phyloP scores from a whole-genome alignment of 768 basidiomycete species.

The Lentinus brumalis region DNA sequence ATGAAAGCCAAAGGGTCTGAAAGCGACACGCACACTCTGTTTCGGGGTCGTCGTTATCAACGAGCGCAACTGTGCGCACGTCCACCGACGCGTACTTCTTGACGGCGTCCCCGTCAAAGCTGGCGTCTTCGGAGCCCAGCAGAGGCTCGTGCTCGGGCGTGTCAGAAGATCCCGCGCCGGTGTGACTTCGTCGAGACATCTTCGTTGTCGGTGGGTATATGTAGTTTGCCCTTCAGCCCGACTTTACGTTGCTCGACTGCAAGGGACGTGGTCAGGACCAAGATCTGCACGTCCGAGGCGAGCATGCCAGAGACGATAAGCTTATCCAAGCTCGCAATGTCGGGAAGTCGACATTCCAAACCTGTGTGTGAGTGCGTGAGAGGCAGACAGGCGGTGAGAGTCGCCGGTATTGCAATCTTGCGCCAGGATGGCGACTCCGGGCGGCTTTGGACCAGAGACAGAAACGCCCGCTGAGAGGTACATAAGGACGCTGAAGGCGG shows the following conservation, averaged over 20 bases:
- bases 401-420: constrained; percentile 8
- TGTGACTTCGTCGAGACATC: background rate
- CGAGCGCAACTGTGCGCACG: background rate
- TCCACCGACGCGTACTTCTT: constrained; percentile 19
- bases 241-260: no score
- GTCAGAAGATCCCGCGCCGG: background rate
- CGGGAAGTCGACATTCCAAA: no score
- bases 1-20: background rate
- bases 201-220: no score
- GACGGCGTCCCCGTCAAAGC: background rate
- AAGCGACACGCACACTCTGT: background rate
- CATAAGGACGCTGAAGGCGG: no score
- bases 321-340: no score
- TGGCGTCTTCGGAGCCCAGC: background rate
- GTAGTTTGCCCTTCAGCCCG: no score
- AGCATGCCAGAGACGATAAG: no score
- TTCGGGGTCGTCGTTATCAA: constrained; percentile 7
- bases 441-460: background rate
- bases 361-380: no score
- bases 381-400: background rate
- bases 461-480: no score
- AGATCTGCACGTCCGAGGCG: no score
- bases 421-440: constrained; percentile 13
- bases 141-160: constrained; percentile 10
- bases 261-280: no score